Base-by-base conservation (phyloP, 495 filamentous ascomycete genomes). In the Hyaloscypha variabilis region DNA sequence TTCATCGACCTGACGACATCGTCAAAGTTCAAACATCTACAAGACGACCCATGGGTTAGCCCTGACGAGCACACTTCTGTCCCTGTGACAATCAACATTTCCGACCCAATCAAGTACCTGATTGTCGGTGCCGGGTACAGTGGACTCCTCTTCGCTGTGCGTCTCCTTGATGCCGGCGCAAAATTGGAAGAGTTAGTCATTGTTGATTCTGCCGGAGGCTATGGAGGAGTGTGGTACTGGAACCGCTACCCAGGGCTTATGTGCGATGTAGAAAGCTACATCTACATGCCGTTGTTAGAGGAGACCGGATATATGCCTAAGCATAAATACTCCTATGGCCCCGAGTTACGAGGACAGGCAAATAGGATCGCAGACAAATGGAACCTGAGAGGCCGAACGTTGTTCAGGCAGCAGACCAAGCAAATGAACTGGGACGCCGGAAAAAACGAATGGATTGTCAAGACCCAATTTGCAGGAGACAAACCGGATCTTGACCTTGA, bases 111-210 rank as follows among this genome's bases (percentile, higher is more conserved):
- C 66, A 81, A 81, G 69, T 79, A 83, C 64, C 59, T 81, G 42
- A 79, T 84, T 63, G 69, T 83, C 13, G 85, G 85, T 26, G 83
- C 80, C 19, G 85, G 85, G 0, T 80, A 74, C 53, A 81, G 82
- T 19, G 85, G 83, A 1, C 66, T 85, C 17, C 62, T 81, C 3
- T 75, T 72, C 30, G 84, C 84, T 0, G 79, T 82, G 2, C 78
- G 80, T 6, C 74, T 87, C 52, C 73, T 85, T 51, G 62, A 87
- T 55, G 72, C 77, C 6, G 84, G 84, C 0, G 69, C 83, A 29
- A 62, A 34, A 25, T 49, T 46, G 39, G 39, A 46, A 46, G 39
- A 46, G 39, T 46, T 46, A 46, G 39, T 46, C 24, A 67, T 74
- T 28, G 36, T 74, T 21, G 72, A 74, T 29, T 66, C 67, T 23